Percentiles rank a stretch among this genome's conserved stretches.
phyloP scores from a whole-genome alignment of 169 alveolate species.

The Blepharisma undulans region DNA sequence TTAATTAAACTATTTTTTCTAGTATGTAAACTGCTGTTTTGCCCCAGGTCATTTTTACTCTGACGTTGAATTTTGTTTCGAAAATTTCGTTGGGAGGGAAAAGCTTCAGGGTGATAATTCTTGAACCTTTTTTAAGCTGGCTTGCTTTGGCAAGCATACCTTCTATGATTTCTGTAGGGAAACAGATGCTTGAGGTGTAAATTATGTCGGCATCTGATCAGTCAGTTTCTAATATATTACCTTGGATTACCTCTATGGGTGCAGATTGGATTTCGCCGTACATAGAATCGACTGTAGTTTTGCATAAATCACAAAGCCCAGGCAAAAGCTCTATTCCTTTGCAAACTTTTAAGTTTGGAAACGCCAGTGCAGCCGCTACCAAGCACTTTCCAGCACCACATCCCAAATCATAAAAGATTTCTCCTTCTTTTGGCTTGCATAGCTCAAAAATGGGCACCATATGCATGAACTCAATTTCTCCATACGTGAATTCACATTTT shows the following conservation, averaged over 20 bases:
- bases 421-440: constrained; percentile 52
- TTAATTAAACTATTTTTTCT: too few species aligned
- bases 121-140: constrained; percentile 50
- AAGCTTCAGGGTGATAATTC: constrained; percentile 46
- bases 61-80: not conserved
- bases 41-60: constrained; percentile 68
- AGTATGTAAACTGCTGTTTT: constrained; percentile 36
- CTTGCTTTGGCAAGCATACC: constrained; percentile 41
- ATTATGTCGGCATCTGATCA: constrained; percentile 63
- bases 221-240: constrained; percentile 48
- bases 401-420: constrained; percentile 65
- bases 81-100: constrained; percentile 42
- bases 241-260: constrained; percentile 41
- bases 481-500: constrained; percentile 54
- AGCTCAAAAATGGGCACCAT: constrained; percentile 44
- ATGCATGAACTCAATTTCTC: constrained; percentile 50
- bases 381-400: constrained; percentile 65
- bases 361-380: constrained; percentile 29
- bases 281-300: not conserved
- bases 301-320: constrained; percentile 41
- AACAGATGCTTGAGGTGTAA: constrained; percentile 55
- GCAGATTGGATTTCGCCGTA: not conserved
- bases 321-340: constrained; percentile 53
- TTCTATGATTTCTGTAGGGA: constrained; percentile 57
- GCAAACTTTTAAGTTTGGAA: constrained; percentile 36